Base-by-base conservation (phyloP, 805 yeast genomes). In the Candida pseudoglaebosa region DNA sequence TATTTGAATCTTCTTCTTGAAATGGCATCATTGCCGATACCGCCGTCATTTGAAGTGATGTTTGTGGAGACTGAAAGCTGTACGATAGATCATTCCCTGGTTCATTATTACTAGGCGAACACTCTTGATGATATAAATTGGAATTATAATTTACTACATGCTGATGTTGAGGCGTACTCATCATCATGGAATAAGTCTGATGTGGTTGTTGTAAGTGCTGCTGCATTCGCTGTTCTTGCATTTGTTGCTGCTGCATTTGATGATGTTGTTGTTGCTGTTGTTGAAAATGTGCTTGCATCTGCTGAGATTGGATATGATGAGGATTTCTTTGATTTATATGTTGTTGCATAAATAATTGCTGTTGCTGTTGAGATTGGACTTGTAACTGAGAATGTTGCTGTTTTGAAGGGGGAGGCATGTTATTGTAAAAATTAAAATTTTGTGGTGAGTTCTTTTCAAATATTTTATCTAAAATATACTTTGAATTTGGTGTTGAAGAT, bases 131-230 rank as follows among this genome's bases (percentile, higher is more conserved):
- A 29, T 45, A 50, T n/a, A 48, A 37, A 26, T 48, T 38, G 2
- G 53, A 51, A 14, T 44, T 42, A 40, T 58, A 61, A 39, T 53
- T 49, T 13, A 53, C 36, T 4, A 61, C 45, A 37, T 50, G 52
- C 24, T 57, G 65, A 43, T 64, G 70, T 39, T 64, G 70, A 3
- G 73, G 73, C 4, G 73, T 67, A 36, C 71, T 65, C 70, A 67
- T 63, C 57, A 61, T 53, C 66, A 62, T 63, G 63, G 58, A 54
- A 34, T 39, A 37, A 17, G 38, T 44, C 10, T 43, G 50, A 13
- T 45, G 52, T 21, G 37, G 46, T 24, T 41, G 40, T 12, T 2
- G 36, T 14, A 32, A 48, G 42, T 48, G 49, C 28, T 30, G 46
- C 32, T 41, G 48, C 22, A 36, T 45, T 12, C 24, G 47, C 26